phyloP scores from a whole-genome alignment of 176 grass and related monocot species.

The Oryza rufipogon region DNA sequence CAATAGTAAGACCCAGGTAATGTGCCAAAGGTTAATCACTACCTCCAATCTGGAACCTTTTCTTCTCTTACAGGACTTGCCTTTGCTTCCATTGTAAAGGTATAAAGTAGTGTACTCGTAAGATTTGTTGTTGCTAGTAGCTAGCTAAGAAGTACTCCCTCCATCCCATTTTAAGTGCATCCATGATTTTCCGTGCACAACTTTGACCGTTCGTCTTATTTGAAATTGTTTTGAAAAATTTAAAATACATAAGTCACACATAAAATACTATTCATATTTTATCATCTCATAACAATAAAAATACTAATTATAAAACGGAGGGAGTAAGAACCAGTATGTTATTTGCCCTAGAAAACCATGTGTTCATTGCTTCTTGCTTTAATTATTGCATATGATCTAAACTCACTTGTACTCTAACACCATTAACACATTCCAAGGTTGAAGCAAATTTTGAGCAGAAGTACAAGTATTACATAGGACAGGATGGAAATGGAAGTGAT shows the following conservation, averaged over 20 bases:
- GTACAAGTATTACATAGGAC: constrained; percentile 82
- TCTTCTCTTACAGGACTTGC: neutral
- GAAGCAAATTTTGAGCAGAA: constrained; percentile 66
- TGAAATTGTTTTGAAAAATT: too few relatives aligned
- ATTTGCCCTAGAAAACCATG: neutral
- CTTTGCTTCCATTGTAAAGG: neutral
- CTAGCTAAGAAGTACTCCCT: too few relatives aligned
- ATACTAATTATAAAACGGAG: too few relatives aligned
- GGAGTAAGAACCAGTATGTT: neutral
- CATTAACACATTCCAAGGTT: constrained; percentile 57
- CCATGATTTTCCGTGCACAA: too few relatives aligned
- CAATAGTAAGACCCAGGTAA: constrained; percentile 70
- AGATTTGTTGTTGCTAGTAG: neutral
- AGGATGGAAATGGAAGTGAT: constrained; percentile 69
- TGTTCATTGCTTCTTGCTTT: constrained; percentile 20
- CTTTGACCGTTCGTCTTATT: too few relatives aligned
- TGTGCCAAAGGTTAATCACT: constrained; percentile 18
- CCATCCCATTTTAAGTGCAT: too few relatives aligned
- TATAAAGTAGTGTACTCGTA: constrained; percentile 20
- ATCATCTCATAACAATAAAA: too few relatives aligned
- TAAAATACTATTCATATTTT: too few relatives aligned
- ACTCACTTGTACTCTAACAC: constrained; percentile 23
- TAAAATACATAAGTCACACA: too few relatives aligned
- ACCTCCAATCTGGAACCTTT: constrained; percentile 9
- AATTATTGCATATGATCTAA: constrained; percentile 23